Evolutionary conservation across 2,329 filamentous ascomycete species (phyloP), one percentile per base, ranked within the genome.

Genomic region (Cladobotryum protrusum): DNA sequence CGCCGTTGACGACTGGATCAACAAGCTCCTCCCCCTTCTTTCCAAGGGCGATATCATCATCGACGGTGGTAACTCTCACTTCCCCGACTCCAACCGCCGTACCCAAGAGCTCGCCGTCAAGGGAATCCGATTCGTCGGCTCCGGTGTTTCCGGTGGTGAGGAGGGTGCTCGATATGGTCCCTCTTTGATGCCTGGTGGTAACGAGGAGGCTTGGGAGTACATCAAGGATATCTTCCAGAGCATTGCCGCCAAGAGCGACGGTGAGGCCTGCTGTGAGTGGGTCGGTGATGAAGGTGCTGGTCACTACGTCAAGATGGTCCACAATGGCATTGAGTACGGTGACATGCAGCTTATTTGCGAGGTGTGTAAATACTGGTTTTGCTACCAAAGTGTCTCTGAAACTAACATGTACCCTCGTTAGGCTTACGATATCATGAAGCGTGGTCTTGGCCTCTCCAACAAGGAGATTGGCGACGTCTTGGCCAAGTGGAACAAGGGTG

Each of bases 271-370:
- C 85, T 99, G 93, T 70, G 93, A 99, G 76, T 99, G 93, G 93
- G 93, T 99, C 65, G 93, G 93, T 78, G 93, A 97, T 76, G 90
- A 97, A 74, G 93, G 93, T 83, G 89, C 93, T 76, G 93, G 93
- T 64, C 93, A 99, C 85, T 99, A 96, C 81, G 92, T 99, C 80
- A 99, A 99, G 88, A 99, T 99, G 93, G 93, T 99, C 57, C 93
- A 99, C 86, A 99, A 99, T 77, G 93, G 93, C 82, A 99, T 99
- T 65, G 93, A 99, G 79, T 99, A 99, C 72, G 93, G 93, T 84
- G 93, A 99, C 78, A 99, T 99, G 93, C 93, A 99, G 81, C 82
- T 99, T 67, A 99, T 99, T 72, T 95, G 87, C 75, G 93, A 99
- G 85, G 92, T 96, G 76, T 63, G 82, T 52, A 20, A 12, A 24